phyloP scores from a whole-genome alignment of 192 early-diverging fungal genomes.

The Pilobolus umbonatus region DNA sequence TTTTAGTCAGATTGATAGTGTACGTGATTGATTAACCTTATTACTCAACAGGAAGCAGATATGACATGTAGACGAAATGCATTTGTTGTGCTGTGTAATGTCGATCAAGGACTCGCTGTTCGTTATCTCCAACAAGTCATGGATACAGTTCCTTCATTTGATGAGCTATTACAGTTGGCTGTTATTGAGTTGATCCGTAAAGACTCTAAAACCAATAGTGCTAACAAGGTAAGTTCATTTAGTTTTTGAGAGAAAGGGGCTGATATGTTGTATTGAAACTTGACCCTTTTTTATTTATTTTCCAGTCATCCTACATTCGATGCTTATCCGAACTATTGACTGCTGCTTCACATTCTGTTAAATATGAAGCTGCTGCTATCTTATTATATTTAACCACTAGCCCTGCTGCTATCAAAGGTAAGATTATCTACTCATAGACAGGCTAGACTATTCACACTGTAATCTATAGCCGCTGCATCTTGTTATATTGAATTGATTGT shows the following conservation, averaged over 20 bases:
- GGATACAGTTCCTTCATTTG: constrained; percentile 70
- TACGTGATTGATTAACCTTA: background rate
- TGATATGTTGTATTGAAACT: background rate
- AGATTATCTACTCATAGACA: background rate
- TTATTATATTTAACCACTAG: constrained; percentile 84
- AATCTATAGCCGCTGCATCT: constrained; percentile 67
- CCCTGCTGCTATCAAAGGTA: constrained; percentile 85
- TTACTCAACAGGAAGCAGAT: constrained; percentile 73
- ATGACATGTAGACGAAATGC: constrained; percentile 90
- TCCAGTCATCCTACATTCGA: constrained; percentile 84
- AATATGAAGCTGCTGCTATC: constrained; percentile 96
- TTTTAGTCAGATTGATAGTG: background rate
- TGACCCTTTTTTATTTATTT: background rate
- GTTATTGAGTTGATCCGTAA: constrained; percentile 95
- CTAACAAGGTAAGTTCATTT: constrained; percentile 86
- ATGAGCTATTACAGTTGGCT: constrained; percentile 90
- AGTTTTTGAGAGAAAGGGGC: background rate
- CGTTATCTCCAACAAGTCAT: constrained; percentile 77
- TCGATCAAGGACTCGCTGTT: constrained; percentile 71
- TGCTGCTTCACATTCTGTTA: constrained; percentile 81
- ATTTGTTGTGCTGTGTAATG: constrained; percentile 87
- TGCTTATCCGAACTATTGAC: constrained; percentile 84
- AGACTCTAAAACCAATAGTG: constrained; percentile 70
- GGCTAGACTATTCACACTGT: background rate
- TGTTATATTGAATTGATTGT: constrained; percentile 89